Evolutionary conservation across 2,329 filamentous ascomycete species (phyloP), one percentile per base, ranked within the genome.

Genomic region (Monascus ruber): DNA sequence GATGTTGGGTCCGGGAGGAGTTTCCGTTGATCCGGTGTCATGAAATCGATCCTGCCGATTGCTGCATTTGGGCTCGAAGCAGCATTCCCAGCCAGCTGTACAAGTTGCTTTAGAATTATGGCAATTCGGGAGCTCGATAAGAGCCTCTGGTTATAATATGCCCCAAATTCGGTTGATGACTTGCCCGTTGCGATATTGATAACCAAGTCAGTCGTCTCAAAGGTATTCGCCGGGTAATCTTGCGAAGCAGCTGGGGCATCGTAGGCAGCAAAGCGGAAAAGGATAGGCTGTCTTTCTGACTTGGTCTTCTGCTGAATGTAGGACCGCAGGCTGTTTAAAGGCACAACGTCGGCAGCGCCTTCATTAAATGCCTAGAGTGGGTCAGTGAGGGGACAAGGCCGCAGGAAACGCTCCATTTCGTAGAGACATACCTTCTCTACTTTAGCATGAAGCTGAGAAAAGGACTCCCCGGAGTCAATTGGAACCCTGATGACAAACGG

Each of bases 221-320:
- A 63, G 45, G 64, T 57, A 48, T 67, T 56, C 40, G 61, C 54
- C 37, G 60, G 50, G 50, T 66, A 59, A 50, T 67, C 54, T 51
- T 64, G 46, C 24, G 62, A 57, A 36, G 59, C 45, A 43, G 58
- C 60, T 4, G 63, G 62, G n/a, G 65, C 60, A 49, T 70, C 62
- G 47, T 69, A 69, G 37, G 63, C 59, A 24, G 67, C 66, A 43
- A 70, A 68, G 38, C 64, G 60, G 53, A 69, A 70, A n/a, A 70
- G 53, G 17, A 60, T 53, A 1, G 66, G 63, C 3, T 57, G 47
- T 26, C 57, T 51, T 44, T 65, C 56, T 26, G 63, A 56, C 33
- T 63, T 61, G 33, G 59, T 55, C 37, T 62, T 60, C 33, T 60
- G 52, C 44, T 67, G 63, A 40, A 67, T 60, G 38, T 66, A 58